These are phyloP conservation scores for Cordyceps sp. DNA, from an alignment of 2,329 filamentous ascomycete genomes.

Conservation along the genomic window DNA sequence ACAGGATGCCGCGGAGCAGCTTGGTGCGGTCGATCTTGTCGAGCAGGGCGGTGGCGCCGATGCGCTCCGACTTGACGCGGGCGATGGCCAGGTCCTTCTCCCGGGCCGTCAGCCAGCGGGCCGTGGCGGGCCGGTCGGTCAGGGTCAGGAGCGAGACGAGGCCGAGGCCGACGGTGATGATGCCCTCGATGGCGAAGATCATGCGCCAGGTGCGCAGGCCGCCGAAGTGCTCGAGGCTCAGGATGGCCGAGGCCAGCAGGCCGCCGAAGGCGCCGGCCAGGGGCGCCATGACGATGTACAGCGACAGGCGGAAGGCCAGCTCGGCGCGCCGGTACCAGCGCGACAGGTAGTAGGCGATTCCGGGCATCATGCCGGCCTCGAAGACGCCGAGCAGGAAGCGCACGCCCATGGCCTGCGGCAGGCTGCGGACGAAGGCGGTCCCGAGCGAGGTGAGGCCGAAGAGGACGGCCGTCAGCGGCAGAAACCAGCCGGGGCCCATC, in stretches of 20 bases:
- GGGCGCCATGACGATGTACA: conserved; percentile 57
- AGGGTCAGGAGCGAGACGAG: conserved; percentile 47
- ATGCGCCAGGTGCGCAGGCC: conserved; percentile 43
- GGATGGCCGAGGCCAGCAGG: conserved; percentile 45
- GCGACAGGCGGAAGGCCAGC: conserved; percentile 46
- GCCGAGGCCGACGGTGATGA: conserved; percentile 35
- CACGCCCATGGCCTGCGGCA: conserved; percentile 35
- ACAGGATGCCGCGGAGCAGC: conserved; percentile 43
- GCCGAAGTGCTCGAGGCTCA: conserved; percentile 42
- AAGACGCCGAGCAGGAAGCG: conserved; percentile 53
- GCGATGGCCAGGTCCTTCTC: conserved; percentile 52
- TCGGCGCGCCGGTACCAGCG: conserved; percentile 58
- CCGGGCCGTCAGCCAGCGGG: conserved; percentile 45
- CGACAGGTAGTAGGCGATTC: conserved; percentile 57
- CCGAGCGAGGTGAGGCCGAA: conserved; percentile 49
- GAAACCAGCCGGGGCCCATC: conserved; percentile 56
- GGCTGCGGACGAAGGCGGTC: conserved; percentile 46
- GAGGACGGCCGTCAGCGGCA: conserved; percentile 42
- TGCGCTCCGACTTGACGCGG: conserved; percentile 51
- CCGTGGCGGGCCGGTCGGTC: conserved; percentile 52
- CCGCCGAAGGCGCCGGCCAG: conserved; percentile 58
- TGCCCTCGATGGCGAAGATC: conserved; percentile 56
- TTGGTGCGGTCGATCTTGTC: conserved; percentile 45
- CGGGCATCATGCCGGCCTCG: conserved; percentile 58
- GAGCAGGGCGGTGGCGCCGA: conserved; percentile 43